Evolutionary conservation across 331 rosid species (phyloP), one percentile per base, ranked within the genome.

Genomic region (Quercus lobata): DNA sequence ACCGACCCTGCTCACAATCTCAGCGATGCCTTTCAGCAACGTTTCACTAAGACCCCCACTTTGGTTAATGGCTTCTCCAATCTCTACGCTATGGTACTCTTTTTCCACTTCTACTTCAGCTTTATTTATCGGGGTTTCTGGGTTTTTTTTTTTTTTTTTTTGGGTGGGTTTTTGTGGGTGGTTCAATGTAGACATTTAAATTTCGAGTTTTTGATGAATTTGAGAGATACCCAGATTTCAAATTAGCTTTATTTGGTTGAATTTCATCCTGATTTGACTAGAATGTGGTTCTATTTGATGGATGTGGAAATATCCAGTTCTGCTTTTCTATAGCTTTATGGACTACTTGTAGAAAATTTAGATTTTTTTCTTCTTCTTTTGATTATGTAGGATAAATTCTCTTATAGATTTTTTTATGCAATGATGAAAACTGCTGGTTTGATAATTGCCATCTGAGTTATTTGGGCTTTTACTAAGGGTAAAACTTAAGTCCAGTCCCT

Each of bases 1-100:
- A 95, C 99, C 76, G 99, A 95, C 86, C 99, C 99, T 12, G 99
- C 99, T 78, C 99, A 95, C 85, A 95, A 95, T 76, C 99, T 95
- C 65, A 95, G 99, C 89, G 99, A 95, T 71, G 99, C 99, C 53
- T 95, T 95, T 75, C 99, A 93, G 83, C 99, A 95, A 78, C 89
- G 97, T 14, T 93, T 95, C 88, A 93, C 99, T 37, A 93, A 91
- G 89, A 49, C 87, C 46, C 99, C 99, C 27, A 93, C 97, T 80
- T 70, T 95, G 86, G 99, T 95, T 71, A 90, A 93, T 71, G 98
- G 99, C 6, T 95, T 95, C 85, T 53, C 89, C 83, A 95, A 96
- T 89, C 98, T 96, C 55, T 93, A 84, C 74, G 99, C 99, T 3
- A 90, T 96, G 99, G 99, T 96, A 58, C 16, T 53, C 1, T 60